Percentiles rank a stretch among this genome's conserved stretches.
Evolutionary conservation across 176 grass and related monocot genomes (phyloP).

Genomic region (Carex kokanica): DNA sequence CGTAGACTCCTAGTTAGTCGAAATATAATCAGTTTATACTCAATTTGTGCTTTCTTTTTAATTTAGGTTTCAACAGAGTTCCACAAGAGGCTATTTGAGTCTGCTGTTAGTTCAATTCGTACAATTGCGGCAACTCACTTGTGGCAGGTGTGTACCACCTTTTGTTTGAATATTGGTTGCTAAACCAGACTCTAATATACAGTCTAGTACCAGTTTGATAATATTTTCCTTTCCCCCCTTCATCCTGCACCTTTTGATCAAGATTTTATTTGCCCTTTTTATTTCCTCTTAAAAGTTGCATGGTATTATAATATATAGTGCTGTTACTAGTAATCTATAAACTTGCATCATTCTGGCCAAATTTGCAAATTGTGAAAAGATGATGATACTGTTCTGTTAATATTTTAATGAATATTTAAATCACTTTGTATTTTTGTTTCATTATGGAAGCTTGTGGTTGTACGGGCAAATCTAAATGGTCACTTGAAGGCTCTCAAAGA

Average conservation of each 20-base stretch:
- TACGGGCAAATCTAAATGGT: slow-evolving; percentile 91
- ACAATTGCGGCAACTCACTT: slow-evolving; percentile 96
- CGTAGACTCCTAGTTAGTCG: not conserved
- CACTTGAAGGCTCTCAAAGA: slow-evolving; percentile 97
- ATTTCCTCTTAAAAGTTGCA: not conserved
- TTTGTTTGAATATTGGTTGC: not conserved
- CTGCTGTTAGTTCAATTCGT: slow-evolving; percentile 82
- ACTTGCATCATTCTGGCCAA: not conserved
- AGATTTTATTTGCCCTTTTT: not conserved
- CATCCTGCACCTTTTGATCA: not conserved
- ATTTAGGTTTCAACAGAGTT: slow-evolving; percentile 91
- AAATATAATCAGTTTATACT: slow-evolving; percentile 9
- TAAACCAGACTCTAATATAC: not conserved
- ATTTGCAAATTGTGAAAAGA: not conserved
- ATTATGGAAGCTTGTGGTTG: slow-evolving; percentile 82
- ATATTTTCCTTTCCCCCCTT: not conserved
- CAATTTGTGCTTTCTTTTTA: not conserved
- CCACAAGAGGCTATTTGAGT: slow-evolving; percentile 91
- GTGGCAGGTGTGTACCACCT: slow-evolving; percentile 60
- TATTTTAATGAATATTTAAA: slow-evolving; percentile 28
- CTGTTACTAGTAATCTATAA: not conserved
- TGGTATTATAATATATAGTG: not conserved
- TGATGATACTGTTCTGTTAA: not conserved
- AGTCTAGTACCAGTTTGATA: not conserved
- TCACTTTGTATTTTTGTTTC: slow-evolving; percentile 34